These are phyloP conservation scores for Picea sitchensis DNA, from an alignment of 75 land plant species.

Conservation along the genomic window DNA sequence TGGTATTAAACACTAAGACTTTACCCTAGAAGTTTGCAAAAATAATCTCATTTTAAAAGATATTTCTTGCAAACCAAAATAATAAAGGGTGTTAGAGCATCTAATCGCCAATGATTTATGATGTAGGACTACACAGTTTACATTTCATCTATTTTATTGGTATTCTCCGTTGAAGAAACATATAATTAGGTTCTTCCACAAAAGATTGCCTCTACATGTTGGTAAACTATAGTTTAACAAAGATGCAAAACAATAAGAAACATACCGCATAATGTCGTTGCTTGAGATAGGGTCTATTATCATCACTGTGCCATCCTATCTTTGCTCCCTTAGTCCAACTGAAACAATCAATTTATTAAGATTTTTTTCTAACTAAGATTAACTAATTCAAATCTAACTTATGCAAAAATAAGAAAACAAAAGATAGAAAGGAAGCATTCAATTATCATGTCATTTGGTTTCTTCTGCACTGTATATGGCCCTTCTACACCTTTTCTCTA, in stretches of 20 bases:
- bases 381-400: not conserved
- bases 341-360: conserved; percentile 3
- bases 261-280: conserved; percentile 79
- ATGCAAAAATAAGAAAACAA: not conserved
- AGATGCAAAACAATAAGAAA: not conserved
- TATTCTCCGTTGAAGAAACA: not conserved
- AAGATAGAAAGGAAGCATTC: not conserved
- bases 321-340: conserved; percentile 83
- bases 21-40: not conserved
- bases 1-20: not conserved
- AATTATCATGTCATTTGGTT: not conserved
- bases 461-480: not conserved
- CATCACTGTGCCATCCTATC: conserved; percentile 95
- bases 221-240: not conserved
- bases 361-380: not conserved
- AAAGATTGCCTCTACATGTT: not conserved
- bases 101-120: not conserved
- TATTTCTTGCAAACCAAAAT: not conserved
- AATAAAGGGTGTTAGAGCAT: not conserved
- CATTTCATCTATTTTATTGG: not conserved
- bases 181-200: not conserved
- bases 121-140: not conserved
- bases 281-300: conserved; percentile 75
- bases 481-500: not conserved
- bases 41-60: not conserved